Percentiles rank a stretch among this genome's conserved stretches.
Evolutionary conservation across 2,329 filamentous ascomycete species (phyloP).

Genomic region (Pyrenochaeta sp.): DNA sequence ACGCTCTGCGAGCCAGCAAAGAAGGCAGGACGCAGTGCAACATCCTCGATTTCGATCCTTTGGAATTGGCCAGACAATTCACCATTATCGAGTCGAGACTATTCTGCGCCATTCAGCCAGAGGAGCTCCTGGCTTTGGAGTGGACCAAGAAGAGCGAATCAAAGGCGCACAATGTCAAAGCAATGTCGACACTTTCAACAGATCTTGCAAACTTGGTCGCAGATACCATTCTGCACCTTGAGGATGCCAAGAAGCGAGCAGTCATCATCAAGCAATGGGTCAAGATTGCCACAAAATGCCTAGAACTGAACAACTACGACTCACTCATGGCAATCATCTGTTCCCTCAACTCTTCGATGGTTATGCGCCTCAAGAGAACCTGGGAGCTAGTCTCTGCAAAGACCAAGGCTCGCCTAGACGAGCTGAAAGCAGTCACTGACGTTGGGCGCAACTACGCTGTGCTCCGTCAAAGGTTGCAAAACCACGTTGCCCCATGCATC

Average conservation of each 20-base stretch:
- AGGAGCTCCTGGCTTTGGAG: constrained; percentile 89
- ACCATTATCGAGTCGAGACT: constrained; percentile 91
- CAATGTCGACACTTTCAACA: constrained; percentile 91
- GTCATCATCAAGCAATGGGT: constrained; percentile 96
- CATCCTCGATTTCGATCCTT: constrained; percentile 88
- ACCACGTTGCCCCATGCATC: constrained; percentile 88
- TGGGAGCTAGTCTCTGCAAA: constrained; percentile 90
- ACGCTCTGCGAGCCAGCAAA: constrained; percentile 77
- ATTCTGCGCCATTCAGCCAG: constrained; percentile 90
- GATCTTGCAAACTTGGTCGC: constrained; percentile 92
- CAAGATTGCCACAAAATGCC: constrained; percentile 86
- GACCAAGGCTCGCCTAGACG: constrained; percentile 80
- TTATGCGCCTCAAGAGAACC: constrained; percentile 85
- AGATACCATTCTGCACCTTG: constrained; percentile 85
- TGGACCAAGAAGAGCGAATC: constrained; percentile 90
- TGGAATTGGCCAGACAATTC: constrained; percentile 90
- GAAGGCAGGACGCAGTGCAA: constrained; percentile 73
- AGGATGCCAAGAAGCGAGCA: constrained; percentile 93
- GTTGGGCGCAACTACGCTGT: constrained; percentile 90
- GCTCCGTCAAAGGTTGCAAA: constrained; percentile 81
- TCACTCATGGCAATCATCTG: constrained; percentile 97
- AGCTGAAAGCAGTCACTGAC: constrained; percentile 85
- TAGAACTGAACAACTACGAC: constrained; percentile 95
- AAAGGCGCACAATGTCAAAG: constrained; percentile 86
- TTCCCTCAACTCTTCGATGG: constrained; percentile 89